Evolutionary conservation across 2,329 filamentous ascomycete genomes (phyloP), one percentile per base, ranked within the genome.

Genomic region (Botryotinia calthae): DNA sequence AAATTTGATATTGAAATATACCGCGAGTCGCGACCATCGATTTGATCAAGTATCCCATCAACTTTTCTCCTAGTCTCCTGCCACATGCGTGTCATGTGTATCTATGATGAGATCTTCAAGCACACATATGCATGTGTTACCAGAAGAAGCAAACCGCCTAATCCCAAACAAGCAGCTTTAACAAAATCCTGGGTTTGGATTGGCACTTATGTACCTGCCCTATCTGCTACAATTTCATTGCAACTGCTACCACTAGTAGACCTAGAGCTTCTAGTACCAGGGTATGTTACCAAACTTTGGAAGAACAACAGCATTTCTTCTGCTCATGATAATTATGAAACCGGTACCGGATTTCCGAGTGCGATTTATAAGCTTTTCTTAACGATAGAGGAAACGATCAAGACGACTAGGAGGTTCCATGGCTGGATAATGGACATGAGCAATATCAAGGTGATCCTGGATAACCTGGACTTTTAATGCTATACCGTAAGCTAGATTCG

Each of bases 31-130:
- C 46, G 48, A 9, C 40, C 71, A 44, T n/a, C 9, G 7, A 44
- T 12, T 20, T 20, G 7, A 44, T 42, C 61, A 44, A 44, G 16
- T 44, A 42, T 25, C 48, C 68, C 74, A 18, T 74, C 76, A 7
- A 75, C 77, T 40, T 67, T 78, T 22, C 73, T 79, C 9, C 69
- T 78, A 7, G 64, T 78, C 10, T 79, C 78, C 20, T 79, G 77
- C 46, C 78, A 79, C 28, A 65, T 78, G 6, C 77, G 77, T 16
- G 72, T 77, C 16, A 76, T 78, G 48, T 63, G 68, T 37, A 77
- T 77, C 31, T 78, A 76, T 48, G 76, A 77, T 25, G 61, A 73
- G 20, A 31, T 79, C 3, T 75, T 78, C 67, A 56, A 74, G 46
- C 77, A 78, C 46, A 76, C 77, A 75, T 56, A 73, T n/a, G 16